Percentiles rank a stretch among this genome's conserved stretches.
phyloP scores from a whole-genome alignment of 305 asterid species.

The Fraxinus greggii region DNA sequence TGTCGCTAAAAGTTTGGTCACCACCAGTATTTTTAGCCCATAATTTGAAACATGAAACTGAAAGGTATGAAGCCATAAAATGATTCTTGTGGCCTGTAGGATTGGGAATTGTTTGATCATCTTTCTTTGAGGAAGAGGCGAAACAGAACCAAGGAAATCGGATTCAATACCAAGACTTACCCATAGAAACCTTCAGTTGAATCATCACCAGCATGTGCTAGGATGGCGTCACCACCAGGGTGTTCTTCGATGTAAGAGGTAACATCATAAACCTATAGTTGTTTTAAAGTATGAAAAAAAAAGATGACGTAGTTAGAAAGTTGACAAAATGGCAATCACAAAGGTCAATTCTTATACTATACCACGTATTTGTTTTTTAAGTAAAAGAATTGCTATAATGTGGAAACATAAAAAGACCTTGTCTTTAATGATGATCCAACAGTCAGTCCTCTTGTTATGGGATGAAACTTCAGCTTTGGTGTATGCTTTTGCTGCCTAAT shows the following conservation, averaged over 20 bases:
- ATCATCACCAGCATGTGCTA: constrained; percentile 88
- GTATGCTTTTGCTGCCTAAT: constrained; percentile 52
- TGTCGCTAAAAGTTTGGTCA: not conserved
- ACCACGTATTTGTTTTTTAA: not conserved
- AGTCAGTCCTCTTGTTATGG: constrained; percentile 82
- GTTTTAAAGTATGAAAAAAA: not conserved
- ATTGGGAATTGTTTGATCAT: not conserved
- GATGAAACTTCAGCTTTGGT: constrained; percentile 63
- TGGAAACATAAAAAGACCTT: constrained; percentile 47
- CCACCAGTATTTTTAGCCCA: not conserved
- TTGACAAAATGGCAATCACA: not conserved
- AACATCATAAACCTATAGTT: constrained; percentile 77
- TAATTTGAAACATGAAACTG: not conserved
- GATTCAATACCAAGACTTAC: constrained; percentile 33
- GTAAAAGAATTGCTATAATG: not conserved
- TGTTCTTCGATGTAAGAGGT: constrained; percentile 92
- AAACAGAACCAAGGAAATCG: not conserved
- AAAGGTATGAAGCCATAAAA: not conserved
- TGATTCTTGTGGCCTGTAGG: not conserved
- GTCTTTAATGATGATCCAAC: constrained; percentile 94
- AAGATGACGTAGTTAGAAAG: constrained; percentile 5
- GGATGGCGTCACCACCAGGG: constrained; percentile 97
- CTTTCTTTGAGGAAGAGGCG: not conserved
- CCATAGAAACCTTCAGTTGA: constrained; percentile 89
- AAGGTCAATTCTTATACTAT: not conserved